A percentile compares a stretch with the other conserved stretches of the same genome.
Evolutionary conservation across 2,329 filamentous ascomycete species (phyloP).

Genomic region (Pseudogymnoascus sp.): DNA sequence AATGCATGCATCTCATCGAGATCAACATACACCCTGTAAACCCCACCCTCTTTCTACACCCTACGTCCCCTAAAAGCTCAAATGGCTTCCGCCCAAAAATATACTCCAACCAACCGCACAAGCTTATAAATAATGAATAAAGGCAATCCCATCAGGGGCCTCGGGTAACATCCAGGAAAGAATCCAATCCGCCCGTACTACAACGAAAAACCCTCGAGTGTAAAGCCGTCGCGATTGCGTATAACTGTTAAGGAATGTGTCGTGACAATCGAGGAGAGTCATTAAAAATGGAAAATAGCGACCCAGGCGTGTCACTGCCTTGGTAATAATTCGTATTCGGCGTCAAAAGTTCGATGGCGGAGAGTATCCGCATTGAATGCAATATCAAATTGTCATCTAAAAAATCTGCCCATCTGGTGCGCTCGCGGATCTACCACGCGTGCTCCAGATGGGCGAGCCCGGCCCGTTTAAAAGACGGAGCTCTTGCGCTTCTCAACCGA

Average conservation of each 20-base stretch:
- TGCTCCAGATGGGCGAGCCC: not conserved
- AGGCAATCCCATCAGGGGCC: constrained; percentile 2
- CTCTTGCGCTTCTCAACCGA: constrained; percentile 87
- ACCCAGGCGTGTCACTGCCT: not conserved
- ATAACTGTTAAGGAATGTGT: constrained; percentile 2
- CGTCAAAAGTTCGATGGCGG: constrained; percentile 23
- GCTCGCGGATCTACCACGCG: constrained; percentile 28
- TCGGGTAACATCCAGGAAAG: not conserved
- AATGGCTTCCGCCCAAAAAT: constrained; percentile 3
- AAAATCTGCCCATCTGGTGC: not conserved
- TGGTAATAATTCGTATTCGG: constrained; percentile 25
- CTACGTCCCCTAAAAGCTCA: not conserved
- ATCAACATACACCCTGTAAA: not conserved
- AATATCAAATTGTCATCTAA: constrained; percentile 30
- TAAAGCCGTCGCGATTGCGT: constrained; percentile 1
- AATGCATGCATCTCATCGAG: not conserved
- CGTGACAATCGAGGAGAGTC: constrained; percentile 7
- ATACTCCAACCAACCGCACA: not conserved
- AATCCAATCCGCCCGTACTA: constrained; percentile 4
- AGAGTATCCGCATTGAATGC: constrained; percentile 33
- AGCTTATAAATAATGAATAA: constrained; percentile 6
- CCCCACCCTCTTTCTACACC: not conserved
- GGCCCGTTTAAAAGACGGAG: constrained; percentile 44
- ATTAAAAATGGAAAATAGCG: constrained; percentile 8
- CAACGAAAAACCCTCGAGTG: not conserved